Evolutionary conservation across 768 basidiomycete genomes (phyloP).

Genomic region (Mycena crocata): DNA sequence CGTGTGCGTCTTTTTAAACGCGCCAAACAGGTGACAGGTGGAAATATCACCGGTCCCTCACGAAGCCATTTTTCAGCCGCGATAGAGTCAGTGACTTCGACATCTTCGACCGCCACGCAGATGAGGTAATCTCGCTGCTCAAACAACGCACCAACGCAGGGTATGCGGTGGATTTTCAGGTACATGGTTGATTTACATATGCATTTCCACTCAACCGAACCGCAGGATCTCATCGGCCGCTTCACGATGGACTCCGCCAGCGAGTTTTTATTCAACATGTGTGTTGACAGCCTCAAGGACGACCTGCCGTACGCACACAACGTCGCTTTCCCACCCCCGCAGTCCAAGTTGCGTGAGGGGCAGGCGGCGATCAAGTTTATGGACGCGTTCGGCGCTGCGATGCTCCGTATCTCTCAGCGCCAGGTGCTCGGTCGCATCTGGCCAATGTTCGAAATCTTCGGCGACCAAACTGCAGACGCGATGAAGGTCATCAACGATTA

Average conservation of each 20-base stretch:
- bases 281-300: slow-evolving; percentile 63
- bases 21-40: slow-evolving; percentile 59
- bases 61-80: slow-evolving; percentile 64
- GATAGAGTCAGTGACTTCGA: slow-evolving; percentile 67
- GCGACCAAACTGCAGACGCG: slow-evolving; percentile 56
- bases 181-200: slow-evolving; percentile 23
- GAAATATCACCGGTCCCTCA: slow-evolving; percentile 54
- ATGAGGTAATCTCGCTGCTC: slow-evolving; percentile 58
- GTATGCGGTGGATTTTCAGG: slow-evolving; percentile 69
- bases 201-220: slow-evolving; percentile 32
- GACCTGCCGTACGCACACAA: slow-evolving; percentile 65
- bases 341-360: slow-evolving; percentile 34
- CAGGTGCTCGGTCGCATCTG: slow-evolving; percentile 57
- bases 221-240: slow-evolving; percentile 66
- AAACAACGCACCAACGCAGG: slow-evolving; percentile 57
- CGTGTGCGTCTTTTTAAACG: background rate
- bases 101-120: slow-evolving; percentile 63
- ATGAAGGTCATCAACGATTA: slow-evolving; percentile 63
- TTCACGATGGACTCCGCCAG: slow-evolving; percentile 76
- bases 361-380: slow-evolving; percentile 51
- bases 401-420: slow-evolving; percentile 53
- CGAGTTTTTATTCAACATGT: slow-evolving; percentile 71
- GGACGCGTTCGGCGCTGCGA: slow-evolving; percentile 63
- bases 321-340: slow-evolving; percentile 40
- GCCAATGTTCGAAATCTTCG: slow-evolving; percentile 65